Percentiles rank a stretch among this genome's conserved stretches.
phyloP scores from a whole-genome alignment of 352 stramenopile species.

The Pythium biforme region DNA sequence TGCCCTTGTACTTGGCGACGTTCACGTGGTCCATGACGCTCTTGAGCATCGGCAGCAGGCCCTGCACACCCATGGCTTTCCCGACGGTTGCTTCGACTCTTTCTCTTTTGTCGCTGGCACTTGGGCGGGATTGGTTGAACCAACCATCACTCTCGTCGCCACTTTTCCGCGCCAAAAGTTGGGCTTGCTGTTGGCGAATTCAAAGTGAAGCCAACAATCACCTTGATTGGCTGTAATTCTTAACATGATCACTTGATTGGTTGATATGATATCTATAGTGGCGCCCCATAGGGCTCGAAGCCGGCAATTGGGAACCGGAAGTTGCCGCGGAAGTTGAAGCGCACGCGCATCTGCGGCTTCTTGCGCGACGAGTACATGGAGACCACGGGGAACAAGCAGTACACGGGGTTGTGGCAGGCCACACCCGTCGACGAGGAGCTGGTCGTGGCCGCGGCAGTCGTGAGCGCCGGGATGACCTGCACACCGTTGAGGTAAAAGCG shows the following conservation, averaged over 20 bases:
- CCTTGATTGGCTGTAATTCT: slow-evolving; percentile 26
- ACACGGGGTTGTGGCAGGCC: slow-evolving; percentile 55
- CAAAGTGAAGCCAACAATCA: neutral
- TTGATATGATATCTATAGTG: slow-evolving; percentile 29
- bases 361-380: slow-evolving; percentile 79
- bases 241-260: slow-evolving; percentile 26
- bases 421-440: slow-evolving; percentile 25
- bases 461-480: slow-evolving; percentile 47
- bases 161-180: slow-evolving; percentile 23
- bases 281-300: slow-evolving; percentile 72
- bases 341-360: slow-evolving; percentile 67
- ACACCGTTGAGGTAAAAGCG: slow-evolving; percentile 79
- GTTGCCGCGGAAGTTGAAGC: slow-evolving; percentile 74
- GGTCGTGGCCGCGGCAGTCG: neutral
- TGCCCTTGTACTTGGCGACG: slow-evolving; percentile 74
- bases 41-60: slow-evolving; percentile 60
- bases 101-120: neutral
- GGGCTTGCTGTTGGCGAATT: neutral
- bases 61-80: slow-evolving; percentile 37
- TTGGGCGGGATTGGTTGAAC: slow-evolving; percentile 15
- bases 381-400: slow-evolving; percentile 60
- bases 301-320: slow-evolving; percentile 66
- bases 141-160: slow-evolving; percentile 21
- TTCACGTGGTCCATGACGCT: slow-evolving; percentile 74
- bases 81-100: slow-evolving; percentile 4